Percentiles rank a stretch among this genome's conserved stretches.
Evolutionary conservation across 805 yeast species (phyloP).

Genomic region (Cyberlindnera subsufficiens): DNA sequence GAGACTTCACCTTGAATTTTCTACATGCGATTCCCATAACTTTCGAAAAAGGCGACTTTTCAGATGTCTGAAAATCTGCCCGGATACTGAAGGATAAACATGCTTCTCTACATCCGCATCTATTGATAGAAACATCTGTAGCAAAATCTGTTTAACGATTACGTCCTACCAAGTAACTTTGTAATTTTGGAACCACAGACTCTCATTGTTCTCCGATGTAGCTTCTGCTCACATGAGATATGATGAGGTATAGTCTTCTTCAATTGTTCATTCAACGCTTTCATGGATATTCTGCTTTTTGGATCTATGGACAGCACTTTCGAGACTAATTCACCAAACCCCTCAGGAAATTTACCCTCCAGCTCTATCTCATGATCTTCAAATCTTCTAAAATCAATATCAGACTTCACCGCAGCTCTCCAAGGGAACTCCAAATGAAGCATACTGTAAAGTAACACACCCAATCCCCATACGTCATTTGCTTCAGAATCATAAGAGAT

Average conservation of each 20-base stretch:
- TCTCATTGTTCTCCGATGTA: slow-evolving; percentile 4
- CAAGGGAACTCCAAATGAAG: slow-evolving; percentile 46
- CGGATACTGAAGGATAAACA: too few species aligned
- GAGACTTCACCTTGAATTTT: too few species aligned
- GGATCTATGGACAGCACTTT: slow-evolving; percentile 6
- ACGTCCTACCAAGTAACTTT: background rate
- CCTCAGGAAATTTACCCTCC: slow-evolving; percentile 4
- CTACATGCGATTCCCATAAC: too few species aligned
- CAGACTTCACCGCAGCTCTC: slow-evolving; percentile 35
- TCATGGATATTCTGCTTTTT: slow-evolving; percentile 6
- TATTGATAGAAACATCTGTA: too few species aligned
- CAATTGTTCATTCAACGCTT: slow-evolving; percentile 2
- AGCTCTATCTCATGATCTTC: background rate
- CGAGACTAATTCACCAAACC: background rate
- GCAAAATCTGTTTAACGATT: background rate
- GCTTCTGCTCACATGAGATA: slow-evolving; percentile 1
- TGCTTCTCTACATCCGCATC: too few species aligned
- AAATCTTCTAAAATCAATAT: slow-evolving; percentile 19
- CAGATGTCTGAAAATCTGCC: too few species aligned
- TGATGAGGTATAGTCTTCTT: background rate
- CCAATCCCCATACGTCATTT: slow-evolving; percentile 88
- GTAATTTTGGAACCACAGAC: background rate
- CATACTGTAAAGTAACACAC: slow-evolving; percentile 79
- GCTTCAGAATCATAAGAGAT: slow-evolving; percentile 69
- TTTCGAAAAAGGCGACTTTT: too few species aligned